Evolutionary conservation across 2,329 filamentous ascomycete genomes (phyloP).

Genomic region (Metarhizium sp.): DNA sequence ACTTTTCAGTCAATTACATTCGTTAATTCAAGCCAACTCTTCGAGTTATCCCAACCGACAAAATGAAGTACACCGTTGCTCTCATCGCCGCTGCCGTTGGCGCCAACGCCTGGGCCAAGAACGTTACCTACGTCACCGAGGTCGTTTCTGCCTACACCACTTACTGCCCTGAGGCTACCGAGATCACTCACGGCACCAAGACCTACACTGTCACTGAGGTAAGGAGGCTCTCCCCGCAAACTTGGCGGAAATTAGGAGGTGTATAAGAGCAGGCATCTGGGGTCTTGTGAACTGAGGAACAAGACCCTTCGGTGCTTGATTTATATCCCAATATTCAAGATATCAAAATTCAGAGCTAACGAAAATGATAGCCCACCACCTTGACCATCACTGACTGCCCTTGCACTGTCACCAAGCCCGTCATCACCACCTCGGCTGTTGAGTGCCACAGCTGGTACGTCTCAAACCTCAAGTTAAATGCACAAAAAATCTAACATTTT

Average conservation of each 20-base stretch:
- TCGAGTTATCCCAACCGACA: constrained; percentile 40
- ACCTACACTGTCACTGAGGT: constrained; percentile 63
- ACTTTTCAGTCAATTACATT: constrained; percentile 51
- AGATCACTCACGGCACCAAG: constrained; percentile 51
- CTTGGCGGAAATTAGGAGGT: background rate
- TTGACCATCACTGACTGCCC: constrained; percentile 65
- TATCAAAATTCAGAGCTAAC: too few species aligned
- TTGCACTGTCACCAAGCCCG: constrained; percentile 56
- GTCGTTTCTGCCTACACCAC: constrained; percentile 58
- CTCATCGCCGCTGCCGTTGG: constrained; percentile 40
- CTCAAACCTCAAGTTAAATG: background rate
- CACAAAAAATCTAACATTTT: constrained; percentile 22
- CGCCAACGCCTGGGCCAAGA: constrained; percentile 37
- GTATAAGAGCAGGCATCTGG: background rate
- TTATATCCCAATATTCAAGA: background rate
- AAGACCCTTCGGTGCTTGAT: background rate
- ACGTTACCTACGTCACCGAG: constrained; percentile 53
- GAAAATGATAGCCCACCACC: constrained; percentile 44
- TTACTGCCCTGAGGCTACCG: constrained; percentile 61
- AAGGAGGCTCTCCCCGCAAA: constrained; percentile 14
- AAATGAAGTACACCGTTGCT: constrained; percentile 55
- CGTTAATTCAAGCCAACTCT: constrained; percentile 31
- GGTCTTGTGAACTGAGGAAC: background rate
- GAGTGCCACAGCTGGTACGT: constrained; percentile 46
- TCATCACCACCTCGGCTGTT: constrained; percentile 41